Conservation (phyloP, 345 rosid genomes). For the Hirschfeldia incana region DNA sequence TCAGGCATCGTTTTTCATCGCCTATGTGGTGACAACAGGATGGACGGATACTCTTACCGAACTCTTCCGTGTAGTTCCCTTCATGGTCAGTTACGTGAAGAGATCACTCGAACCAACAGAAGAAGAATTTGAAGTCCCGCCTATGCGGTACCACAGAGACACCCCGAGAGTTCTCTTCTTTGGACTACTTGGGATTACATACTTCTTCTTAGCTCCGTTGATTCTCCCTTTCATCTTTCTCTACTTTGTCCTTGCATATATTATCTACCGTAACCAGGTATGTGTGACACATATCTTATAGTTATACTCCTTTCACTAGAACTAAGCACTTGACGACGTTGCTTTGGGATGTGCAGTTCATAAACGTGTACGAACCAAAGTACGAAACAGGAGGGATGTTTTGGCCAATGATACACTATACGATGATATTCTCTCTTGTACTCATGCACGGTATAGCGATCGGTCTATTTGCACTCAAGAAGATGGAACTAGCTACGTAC, state of each 20-base stretch:
- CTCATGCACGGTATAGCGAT: constrained; percentile 93
- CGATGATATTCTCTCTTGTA: constrained; percentile 80
- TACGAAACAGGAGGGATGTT: constrained; percentile 90
- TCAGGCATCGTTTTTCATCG: constrained; percentile 93
- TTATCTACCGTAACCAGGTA: constrained; percentile 90
- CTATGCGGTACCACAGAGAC: constrained; percentile 77
- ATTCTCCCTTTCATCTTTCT: constrained; percentile 89
- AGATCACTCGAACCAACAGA: constrained; percentile 52
- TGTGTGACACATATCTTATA: constrained; percentile 28
- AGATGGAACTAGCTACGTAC: constrained; percentile 70
- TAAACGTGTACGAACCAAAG: constrained; percentile 80
- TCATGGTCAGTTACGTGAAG: constrained; percentile 52
- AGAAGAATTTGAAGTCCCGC: constrained; percentile 67
- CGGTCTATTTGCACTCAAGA: constrained; percentile 78
- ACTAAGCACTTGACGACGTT: constrained; percentile 1
- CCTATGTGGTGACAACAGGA: constrained; percentile 95
- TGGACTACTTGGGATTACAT: constrained; percentile 86
- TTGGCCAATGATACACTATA: constrained; percentile 95
- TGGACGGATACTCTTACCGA: constrained; percentile 90
- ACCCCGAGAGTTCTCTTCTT: constrained; percentile 84
- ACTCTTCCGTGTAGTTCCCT: constrained; percentile 79
- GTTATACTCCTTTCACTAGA: not conserved
- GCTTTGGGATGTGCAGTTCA: constrained; percentile 54
- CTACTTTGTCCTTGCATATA: constrained; percentile 80
- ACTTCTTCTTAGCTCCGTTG: constrained; percentile 90